Conservation (phyloP, 2,329 filamentous ascomycete species). For the Fusarium pseudograminearum region DNA sequence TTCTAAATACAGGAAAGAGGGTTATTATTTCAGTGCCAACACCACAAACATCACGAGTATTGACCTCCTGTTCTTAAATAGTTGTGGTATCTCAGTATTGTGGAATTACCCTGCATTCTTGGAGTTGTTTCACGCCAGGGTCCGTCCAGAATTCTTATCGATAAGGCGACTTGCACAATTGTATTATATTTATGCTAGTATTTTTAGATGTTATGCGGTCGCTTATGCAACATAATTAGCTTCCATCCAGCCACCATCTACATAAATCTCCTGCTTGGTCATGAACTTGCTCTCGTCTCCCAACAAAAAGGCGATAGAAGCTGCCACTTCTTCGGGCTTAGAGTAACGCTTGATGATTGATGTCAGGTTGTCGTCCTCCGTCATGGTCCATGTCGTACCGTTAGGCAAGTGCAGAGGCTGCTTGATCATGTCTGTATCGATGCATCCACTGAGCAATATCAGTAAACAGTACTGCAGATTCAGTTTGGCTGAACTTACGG, state of each 20-base stretch:
- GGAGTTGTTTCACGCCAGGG: not conserved
- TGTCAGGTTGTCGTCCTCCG: conserved; percentile 41
- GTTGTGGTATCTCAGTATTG: no score
- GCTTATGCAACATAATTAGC: conserved; percentile 38
- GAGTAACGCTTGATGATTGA: conserved; percentile 48
- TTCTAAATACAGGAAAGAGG: no score
- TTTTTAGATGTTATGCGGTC: no score
- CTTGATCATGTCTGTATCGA: conserved; percentile 48
- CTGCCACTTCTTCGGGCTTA: conserved; percentile 48
- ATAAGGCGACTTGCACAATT: not conserved
- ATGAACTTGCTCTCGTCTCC: conserved; percentile 51
- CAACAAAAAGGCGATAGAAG: conserved; percentile 49
- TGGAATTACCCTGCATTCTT: no score
- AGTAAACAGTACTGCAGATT: fast-evolving
- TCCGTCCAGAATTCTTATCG: not conserved
- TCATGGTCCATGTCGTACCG: conserved; percentile 45
- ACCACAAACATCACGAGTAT: no score
- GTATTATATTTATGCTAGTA: no score
- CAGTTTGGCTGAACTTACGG: conserved; percentile 21
- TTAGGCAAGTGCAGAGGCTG: conserved; percentile 45
- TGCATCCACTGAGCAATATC: conserved; percentile 37
- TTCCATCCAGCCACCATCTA: conserved; percentile 50
- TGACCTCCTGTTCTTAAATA: no score
- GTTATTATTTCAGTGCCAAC: no score
- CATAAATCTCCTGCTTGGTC: conserved; percentile 46